Evolutionary conservation across 495 filamentous ascomycete genomes (phyloP), one percentile per base, ranked within the genome.

Genomic region (Emericellopsis terricola): DNA sequence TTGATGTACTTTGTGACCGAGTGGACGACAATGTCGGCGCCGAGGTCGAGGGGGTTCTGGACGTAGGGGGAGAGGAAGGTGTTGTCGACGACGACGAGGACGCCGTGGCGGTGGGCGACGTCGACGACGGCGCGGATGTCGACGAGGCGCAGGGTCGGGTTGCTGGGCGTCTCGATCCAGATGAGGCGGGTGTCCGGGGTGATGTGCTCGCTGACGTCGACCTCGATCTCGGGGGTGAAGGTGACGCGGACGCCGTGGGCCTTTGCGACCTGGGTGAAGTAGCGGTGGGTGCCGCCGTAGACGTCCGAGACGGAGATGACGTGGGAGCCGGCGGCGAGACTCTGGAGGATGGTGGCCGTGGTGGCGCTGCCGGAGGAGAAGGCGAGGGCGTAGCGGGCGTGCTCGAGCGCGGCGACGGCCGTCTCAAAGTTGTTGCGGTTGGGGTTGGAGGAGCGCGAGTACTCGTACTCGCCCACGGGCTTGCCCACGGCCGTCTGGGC

Each of bases 1-100:
- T 99, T 99, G 55, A 99, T 96, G 59, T 96, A 99, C 56, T 99
- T 99, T 6, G 89, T 99, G n/a, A 99, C 89, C 26, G 78, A 86
- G 64, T 99, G 89, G n/a, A 96, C 76, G 28, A 96, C 89, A 30
- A 99, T 85, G 49, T 99, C 91, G 23, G 89, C 89, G 45, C 89
- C 89, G 56, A 91, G 83, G 44, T 85, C 73, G 17, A 99, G 67
- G 2, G 89, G 89, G 53, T 94, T 96, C 56, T 99, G 89, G 16
- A 96, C 66, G 50, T 96, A 99, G 17, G 89, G 89, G 40, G 73
- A 81, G 46, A 99, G 60, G 63, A 99, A 99, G 2, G 89, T 99
- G 63, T 99, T 99, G 58, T 99, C 89, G 2, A 99, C 89, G 4
- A 99, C 91, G 8, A 99, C 89, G 43, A 81, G 59, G 39, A 99